Evolutionary conservation across 2,329 filamentous ascomycete genomes (phyloP).

Genomic region (Beauveria scarabaeidicola): DNA sequence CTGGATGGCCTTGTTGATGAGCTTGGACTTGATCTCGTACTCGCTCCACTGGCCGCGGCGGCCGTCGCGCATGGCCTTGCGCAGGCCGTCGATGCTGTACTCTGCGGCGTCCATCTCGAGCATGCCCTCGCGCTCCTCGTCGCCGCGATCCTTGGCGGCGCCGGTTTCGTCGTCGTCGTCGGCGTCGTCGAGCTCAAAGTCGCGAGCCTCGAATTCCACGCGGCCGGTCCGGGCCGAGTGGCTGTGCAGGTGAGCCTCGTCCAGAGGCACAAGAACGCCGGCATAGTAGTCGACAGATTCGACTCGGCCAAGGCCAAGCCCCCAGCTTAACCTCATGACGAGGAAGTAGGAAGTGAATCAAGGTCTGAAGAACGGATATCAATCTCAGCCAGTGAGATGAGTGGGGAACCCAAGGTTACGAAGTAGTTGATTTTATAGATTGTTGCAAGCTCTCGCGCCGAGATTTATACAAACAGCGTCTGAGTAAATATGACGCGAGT

Average conservation of each 20-base stretch:
- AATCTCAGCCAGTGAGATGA: slow-evolving; percentile 4
- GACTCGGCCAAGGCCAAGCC: slow-evolving; percentile 23
- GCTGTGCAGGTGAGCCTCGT: slow-evolving; percentile 48
- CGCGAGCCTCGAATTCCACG: slow-evolving; percentile 33
- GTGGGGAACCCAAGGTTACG: background rate
- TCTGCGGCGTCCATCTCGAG: slow-evolving; percentile 44
- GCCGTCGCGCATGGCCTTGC: slow-evolving; percentile 55
- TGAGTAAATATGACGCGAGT: background rate
- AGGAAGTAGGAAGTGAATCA: background rate
- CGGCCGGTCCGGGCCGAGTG: slow-evolving; percentile 40
- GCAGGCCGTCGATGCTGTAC: slow-evolving; percentile 61
- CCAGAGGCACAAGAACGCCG: slow-evolving; percentile 44
- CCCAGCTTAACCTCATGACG: slow-evolving; percentile 25
- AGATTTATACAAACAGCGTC: background rate
- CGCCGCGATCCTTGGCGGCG: slow-evolving; percentile 25
- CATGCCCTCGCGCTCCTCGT: slow-evolving; percentile 40
- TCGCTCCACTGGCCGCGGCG: slow-evolving; percentile 55
- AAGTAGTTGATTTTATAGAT: background rate
- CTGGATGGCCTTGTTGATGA: slow-evolving; percentile 78
- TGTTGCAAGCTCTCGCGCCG: background rate
- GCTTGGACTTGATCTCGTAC: slow-evolving; percentile 72
- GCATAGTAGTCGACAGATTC: slow-evolving; percentile 43
- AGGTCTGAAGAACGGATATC: background rate
- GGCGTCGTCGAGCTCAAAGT: slow-evolving; percentile 28
- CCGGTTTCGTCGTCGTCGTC: slow-evolving; percentile 34